Percentiles rank a stretch among this genome's conserved stretches.
These are phyloP conservation scores for Citrullus amarus DNA, from an alignment of 306 rosid genomes.

Conservation along the genomic window DNA sequence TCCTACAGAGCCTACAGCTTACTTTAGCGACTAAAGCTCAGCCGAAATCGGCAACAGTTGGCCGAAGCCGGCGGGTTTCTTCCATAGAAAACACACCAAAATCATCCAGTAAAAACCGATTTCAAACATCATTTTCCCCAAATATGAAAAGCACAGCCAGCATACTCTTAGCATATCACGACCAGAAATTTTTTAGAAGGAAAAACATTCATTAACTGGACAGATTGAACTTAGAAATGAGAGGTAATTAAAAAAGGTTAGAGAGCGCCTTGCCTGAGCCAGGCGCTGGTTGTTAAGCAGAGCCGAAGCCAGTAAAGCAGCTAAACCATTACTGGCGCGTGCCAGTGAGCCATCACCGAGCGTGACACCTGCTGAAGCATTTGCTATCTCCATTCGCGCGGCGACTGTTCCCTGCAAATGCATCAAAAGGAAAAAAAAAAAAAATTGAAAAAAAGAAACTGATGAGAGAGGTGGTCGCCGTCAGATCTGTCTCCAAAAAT, in stretches of 20 bases:
- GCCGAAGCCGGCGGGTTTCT: background rate
- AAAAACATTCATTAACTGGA: background rate
- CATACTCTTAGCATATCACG: background rate
- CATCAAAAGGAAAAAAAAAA: constrained; percentile 1
- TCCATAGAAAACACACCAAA: background rate
- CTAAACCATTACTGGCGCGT: constrained; percentile 44
- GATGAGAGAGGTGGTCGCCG: constrained; percentile 19
- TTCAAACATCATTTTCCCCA: background rate
- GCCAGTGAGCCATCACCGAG: constrained; percentile 34
- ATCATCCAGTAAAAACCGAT: background rate
- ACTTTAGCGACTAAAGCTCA: background rate
- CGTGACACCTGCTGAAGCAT: constrained; percentile 31
- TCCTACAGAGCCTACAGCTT: background rate
- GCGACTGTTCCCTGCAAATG: constrained; percentile 13
- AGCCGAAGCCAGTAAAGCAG: constrained; percentile 47
- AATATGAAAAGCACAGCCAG: background rate
- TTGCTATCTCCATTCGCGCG: constrained; percentile 48
- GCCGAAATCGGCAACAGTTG: background rate
- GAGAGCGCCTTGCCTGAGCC: constrained; percentile 36
- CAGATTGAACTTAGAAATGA: background rate
- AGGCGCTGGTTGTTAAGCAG: constrained; percentile 44
- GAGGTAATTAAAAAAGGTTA: background rate
- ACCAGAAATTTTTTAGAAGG: background rate
- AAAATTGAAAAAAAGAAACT: background rate
- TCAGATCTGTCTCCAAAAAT: constrained; percentile 29